Base-by-base conservation (phyloP, 495 filamentous ascomycete genomes). In the Penicillium flavigenum region DNA sequence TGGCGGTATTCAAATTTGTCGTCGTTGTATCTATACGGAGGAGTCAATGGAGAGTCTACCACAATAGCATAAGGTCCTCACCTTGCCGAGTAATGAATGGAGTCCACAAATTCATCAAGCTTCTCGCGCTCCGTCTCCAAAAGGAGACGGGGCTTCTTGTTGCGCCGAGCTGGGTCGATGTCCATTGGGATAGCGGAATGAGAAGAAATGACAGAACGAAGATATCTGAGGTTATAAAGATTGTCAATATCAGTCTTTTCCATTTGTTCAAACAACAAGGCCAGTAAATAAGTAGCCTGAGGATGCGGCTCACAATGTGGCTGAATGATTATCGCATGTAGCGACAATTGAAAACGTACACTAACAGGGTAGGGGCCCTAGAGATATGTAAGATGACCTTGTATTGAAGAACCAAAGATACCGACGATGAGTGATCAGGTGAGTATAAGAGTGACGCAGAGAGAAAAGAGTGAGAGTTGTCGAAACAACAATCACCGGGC, bases 11-110 rank as follows among this genome's bases (percentile, higher is more conserved):
- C 92, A 70, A 77, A 93, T 72, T 92, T 84, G 74, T 83, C 81
- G 68, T 96, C 92, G n/a, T 83, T 87, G 71, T 96, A 96, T 63
- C 92, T 95, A 51, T 22, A 31, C 29, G 16, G 38, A 52, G 43
- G 54, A 42, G 17, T 47, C 41, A 50, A 36, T 26, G 19, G 32
- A 31, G 24, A 12, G 12, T 47, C 32, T 27, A 27, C 12, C 31
- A 2, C 8, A 17, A 2, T 42, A 29, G 12, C n/a, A 31, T 17
- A 27, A 11, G 20, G 26, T 56, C 63, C 83, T 36, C 79, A 96
- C 94, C 94, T 82, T 49, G 90, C 87, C 29, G 94, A 98, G 72
- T 98, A 98, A 72, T 96, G 91, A 59, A 98, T 98, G 11, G 82
- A 77, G 58, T 98, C 92, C 47, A 90, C 83, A 68, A 90, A 98